These are phyloP conservation scores for Penicillium sp. DNA, from an alignment of 2,329 filamentous ascomycete genomes.

Conservation along the genomic window DNA sequence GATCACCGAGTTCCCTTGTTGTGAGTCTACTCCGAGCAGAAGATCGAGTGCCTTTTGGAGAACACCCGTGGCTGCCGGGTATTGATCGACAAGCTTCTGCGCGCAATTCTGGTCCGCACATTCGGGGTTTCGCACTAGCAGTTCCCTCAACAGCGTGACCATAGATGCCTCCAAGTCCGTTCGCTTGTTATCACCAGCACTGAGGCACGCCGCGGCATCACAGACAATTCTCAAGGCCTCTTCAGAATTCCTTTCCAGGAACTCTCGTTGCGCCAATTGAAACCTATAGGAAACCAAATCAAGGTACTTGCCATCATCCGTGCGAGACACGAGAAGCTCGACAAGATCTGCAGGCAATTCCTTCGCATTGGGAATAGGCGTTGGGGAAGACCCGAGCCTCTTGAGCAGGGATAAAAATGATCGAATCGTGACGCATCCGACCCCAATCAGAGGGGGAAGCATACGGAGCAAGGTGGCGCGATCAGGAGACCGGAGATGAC, in stretches of 20 bases:
- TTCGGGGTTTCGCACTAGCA: constrained; percentile 36
- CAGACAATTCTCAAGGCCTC: constrained; percentile 36
- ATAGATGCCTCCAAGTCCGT: constrained; percentile 24
- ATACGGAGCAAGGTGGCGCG: constrained; percentile 33
- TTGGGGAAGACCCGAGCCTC: constrained; percentile 29
- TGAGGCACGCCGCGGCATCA: constrained; percentile 28
- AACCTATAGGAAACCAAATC: constrained; percentile 44
- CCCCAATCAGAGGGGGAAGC: constrained; percentile 44
- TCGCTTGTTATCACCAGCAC: constrained; percentile 8
- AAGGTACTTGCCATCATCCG: constrained; percentile 14
- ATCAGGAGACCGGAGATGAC: constrained; percentile 35
- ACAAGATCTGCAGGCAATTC: constrained; percentile 32
- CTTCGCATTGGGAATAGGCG: constrained; percentile 26
- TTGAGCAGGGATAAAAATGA: constrained; percentile 39
- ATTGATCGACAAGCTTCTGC: constrained; percentile 29
- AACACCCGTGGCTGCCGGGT: constrained; percentile 26
- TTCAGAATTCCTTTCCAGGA: constrained; percentile 33
- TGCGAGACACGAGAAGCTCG: constrained; percentile 30
- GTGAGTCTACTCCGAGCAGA: constrained; percentile 30
- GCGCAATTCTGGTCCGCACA: constrained; percentile 28
- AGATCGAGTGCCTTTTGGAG: constrained; percentile 34
- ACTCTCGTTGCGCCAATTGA: constrained; percentile 40
- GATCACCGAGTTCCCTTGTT: constrained; percentile 22
- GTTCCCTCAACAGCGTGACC: constrained; percentile 31
- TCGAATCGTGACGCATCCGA: constrained; percentile 45